Conservation (phyloP, 2,329 filamentous ascomycete species). For the Plenodomus tracheiphilus region DNA sequence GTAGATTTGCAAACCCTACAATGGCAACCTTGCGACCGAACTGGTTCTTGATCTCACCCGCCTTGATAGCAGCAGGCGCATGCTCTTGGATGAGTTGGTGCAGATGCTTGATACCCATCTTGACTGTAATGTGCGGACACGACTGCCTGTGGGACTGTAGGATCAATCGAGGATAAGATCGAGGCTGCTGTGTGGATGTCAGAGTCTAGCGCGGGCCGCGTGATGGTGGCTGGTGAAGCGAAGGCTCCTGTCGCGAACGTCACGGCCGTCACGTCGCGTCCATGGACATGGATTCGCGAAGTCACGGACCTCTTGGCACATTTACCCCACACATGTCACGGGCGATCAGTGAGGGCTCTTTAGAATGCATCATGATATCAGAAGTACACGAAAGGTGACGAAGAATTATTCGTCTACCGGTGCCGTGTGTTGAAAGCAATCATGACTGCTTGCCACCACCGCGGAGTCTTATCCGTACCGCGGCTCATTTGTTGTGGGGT, state of each 20-base stretch:
- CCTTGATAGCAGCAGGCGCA: constrained; percentile 92
- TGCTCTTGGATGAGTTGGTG: constrained; percentile 67
- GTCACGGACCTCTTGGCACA: constrained; percentile 26
- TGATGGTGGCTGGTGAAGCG: constrained; percentile 19
- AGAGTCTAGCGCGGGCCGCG: constrained; percentile 7
- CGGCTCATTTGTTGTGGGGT: constrained; percentile 22
- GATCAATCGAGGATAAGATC: background rate
- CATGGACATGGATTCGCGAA: background rate
- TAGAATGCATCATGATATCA: background rate
- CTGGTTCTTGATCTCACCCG: constrained; percentile 97
- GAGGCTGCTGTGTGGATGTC: constrained; percentile 3
- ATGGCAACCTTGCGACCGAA: constrained; percentile 98
- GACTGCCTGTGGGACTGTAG: too few species aligned
- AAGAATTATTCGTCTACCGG: background rate
- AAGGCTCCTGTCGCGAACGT: constrained; percentile 1
- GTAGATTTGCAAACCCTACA: constrained; percentile 57
- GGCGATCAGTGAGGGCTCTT: constrained; percentile 3
- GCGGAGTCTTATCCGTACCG: constrained; percentile 29
- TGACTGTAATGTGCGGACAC: constrained; percentile 2
- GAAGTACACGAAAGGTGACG: background rate
- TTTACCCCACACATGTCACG: constrained; percentile 8
- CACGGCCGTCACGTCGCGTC: constrained; percentile 30
- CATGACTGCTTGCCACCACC: constrained; percentile 16
- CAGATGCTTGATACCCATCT: constrained; percentile 49
- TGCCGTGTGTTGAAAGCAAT: constrained; percentile 3